Conservation (phyloP, 1,284 basidiomycete species). For the Neonothopanus nambi region DNA sequence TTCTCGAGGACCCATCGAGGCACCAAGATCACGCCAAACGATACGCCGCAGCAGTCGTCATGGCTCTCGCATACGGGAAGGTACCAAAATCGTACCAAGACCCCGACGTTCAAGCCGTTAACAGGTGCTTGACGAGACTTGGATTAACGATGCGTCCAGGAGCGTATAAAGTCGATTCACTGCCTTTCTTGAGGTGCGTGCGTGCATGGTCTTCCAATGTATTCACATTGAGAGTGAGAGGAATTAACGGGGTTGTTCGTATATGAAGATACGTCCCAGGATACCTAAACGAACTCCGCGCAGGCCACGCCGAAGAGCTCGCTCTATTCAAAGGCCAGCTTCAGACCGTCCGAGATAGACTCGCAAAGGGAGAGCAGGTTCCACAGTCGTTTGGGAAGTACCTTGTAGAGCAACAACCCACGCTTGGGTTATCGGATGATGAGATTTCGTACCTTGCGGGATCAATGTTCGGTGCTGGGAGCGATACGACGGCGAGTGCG, state of each 20-base stretch:
- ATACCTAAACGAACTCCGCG: slow-evolving; percentile 51
- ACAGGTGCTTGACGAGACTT: slow-evolving; percentile 46
- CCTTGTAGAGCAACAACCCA: slow-evolving; percentile 51
- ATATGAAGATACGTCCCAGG: slow-evolving; percentile 51
- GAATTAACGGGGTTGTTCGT: background rate
- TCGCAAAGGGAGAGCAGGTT: slow-evolving; percentile 33
- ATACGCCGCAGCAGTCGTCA: slow-evolving; percentile 63
- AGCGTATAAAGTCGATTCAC: slow-evolving; percentile 56
- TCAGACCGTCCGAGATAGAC: slow-evolving; percentile 14
- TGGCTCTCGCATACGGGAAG: slow-evolving; percentile 68
- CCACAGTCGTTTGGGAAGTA: slow-evolving; percentile 55
- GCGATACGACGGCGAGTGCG: slow-evolving; percentile 60
- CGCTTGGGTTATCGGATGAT: slow-evolving; percentile 49
- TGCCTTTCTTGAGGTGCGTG: slow-evolving; percentile 49
- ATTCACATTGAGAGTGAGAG: no score
- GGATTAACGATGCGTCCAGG: slow-evolving; percentile 55
- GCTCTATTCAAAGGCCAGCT: slow-evolving; percentile 15
- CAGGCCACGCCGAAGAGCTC: slow-evolving; percentile 38
- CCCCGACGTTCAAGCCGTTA: slow-evolving; percentile 55
- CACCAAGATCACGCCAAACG: slow-evolving; percentile 34
- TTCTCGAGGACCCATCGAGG: slow-evolving; percentile 34
- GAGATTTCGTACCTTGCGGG: slow-evolving; percentile 64
- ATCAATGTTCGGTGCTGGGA: slow-evolving; percentile 64
- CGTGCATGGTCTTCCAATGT: no score
- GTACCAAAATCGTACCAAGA: slow-evolving; percentile 52